phyloP scores from a whole-genome alignment of 202 grass and related monocot species.

The Setaria viridis region DNA sequence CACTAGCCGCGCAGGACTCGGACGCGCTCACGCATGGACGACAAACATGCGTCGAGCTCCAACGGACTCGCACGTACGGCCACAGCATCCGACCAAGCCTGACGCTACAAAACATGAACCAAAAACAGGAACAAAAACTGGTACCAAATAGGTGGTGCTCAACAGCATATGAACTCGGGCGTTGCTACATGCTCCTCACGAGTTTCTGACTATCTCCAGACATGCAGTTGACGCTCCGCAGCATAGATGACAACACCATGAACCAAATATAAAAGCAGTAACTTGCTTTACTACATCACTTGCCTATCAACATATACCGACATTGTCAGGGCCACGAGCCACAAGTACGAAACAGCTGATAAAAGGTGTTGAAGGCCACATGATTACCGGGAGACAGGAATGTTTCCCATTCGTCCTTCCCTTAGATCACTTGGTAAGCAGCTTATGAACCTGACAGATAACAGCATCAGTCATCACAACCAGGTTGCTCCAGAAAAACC shows the following conservation, averaged over 20 bases:
- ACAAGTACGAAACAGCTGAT: neutral
- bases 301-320: neutral
- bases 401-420: neutral
- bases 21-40: too few relatives aligned
- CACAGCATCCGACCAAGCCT: too few relatives aligned
- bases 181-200: neutral
- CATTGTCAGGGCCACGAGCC: neutral
- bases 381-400: neutral
- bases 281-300: neutral
- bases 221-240: neutral
- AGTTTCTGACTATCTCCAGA: neutral
- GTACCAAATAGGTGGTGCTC: too few relatives aligned
- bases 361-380: neutral
- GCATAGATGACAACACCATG: neutral
- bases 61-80: too few relatives aligned
- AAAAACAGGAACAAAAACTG: too few relatives aligned
- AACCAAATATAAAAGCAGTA: neutral
- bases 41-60: too few relatives aligned
- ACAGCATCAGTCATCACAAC: neutral
- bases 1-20: too few relatives aligned
- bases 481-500: neutral
- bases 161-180: neutral
- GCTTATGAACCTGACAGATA: neutral
- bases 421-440: neutral
- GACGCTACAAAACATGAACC: too few relatives aligned